Evolutionary conservation across 2,329 filamentous ascomycete species (phyloP).

Genomic region (Chrysoporthe austroafricana): DNA sequence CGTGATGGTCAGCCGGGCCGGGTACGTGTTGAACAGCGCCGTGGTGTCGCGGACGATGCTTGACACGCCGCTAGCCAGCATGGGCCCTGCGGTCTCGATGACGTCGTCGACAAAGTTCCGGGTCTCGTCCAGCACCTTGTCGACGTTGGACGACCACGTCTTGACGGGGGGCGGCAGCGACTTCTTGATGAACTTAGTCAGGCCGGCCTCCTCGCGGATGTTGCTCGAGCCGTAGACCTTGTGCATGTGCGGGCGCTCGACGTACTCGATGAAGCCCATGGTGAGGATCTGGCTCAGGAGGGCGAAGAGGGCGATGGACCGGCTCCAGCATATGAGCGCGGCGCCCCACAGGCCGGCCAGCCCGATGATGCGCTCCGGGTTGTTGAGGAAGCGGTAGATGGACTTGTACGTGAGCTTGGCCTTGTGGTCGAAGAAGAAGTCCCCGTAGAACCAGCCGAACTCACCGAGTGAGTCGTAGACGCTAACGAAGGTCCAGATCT

Average conservation of each 20-base stretch:
- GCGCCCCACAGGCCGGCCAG: slow-evolving; percentile 95
- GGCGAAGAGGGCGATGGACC: slow-evolving; percentile 83
- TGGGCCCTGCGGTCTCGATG: slow-evolving; percentile 81
- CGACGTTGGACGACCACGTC: slow-evolving; percentile 82
- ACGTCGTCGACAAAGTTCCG: slow-evolving; percentile 91
- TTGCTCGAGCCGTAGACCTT: slow-evolving; percentile 84
- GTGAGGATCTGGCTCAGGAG: slow-evolving; percentile 84
- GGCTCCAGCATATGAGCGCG: slow-evolving; percentile 90
- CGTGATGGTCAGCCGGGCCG: slow-evolving; percentile 82
- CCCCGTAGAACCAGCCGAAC: slow-evolving; percentile 98
- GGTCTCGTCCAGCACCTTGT: slow-evolving; percentile 84
- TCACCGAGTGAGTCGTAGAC: slow-evolving; percentile 96
- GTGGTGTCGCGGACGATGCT: slow-evolving; percentile 87
- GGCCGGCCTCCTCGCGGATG: slow-evolving; percentile 82
- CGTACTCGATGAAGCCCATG: slow-evolving; percentile 85
- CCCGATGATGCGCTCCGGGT: slow-evolving; percentile 91
- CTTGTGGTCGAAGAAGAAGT: slow-evolving; percentile 94
- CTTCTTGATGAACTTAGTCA: slow-evolving; percentile 88
- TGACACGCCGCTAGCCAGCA: slow-evolving; percentile 82
- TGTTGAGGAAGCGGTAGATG: slow-evolving; percentile 98
- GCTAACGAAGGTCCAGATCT: slow-evolving; percentile 90
- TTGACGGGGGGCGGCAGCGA: slow-evolving; percentile 83
- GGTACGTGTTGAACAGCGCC: slow-evolving; percentile 86
- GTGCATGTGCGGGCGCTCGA: slow-evolving; percentile 97
- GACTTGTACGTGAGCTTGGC: slow-evolving; percentile 93